Conservation (phyloP, 495 filamentous ascomycete genomes). For the Penicillium steckii region DNA sequence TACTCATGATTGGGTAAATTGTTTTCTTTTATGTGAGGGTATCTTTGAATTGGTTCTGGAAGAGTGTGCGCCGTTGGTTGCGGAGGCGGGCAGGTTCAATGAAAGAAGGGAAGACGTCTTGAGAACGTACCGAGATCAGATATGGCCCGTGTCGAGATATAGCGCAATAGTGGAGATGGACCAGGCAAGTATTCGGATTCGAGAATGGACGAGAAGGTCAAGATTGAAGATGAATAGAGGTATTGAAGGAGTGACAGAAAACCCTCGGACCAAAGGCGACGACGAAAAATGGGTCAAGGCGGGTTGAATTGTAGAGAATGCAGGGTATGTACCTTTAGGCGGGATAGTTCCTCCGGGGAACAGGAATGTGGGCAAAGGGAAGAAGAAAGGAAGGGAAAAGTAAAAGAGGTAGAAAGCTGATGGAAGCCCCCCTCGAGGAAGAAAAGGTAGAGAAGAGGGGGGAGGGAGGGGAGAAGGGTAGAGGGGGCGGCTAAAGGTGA, state of each 20-base stretch:
- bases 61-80: too few relatives aligned
- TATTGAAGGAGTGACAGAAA: constrained; percentile 11
- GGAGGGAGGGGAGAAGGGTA: constrained; percentile 5
- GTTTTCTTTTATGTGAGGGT: background rate
- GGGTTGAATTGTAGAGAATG: constrained; percentile 1
- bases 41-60: too few relatives aligned
- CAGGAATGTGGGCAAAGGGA: constrained; percentile 30
- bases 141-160: background rate
- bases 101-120: background rate
- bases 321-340: background rate
- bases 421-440: background rate
- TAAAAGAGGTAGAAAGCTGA: constrained; percentile 3
- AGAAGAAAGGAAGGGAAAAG: constrained; percentile 12
- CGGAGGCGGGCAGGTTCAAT: too few relatives aligned
- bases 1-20: background rate
- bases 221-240: background rate
- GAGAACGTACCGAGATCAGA: background rate
- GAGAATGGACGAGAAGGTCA: background rate
- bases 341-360: constrained; percentile 43
- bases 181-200: too few relatives aligned
- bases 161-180: background rate
- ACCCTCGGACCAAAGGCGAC: constrained; percentile 3
- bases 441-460: constrained; percentile 1
- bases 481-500: constrained; percentile 15
- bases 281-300: background rate